These are phyloP conservation scores for Carex myosuroides DNA, from an alignment of 176 grass and related monocot species.

Conservation along the genomic window DNA sequence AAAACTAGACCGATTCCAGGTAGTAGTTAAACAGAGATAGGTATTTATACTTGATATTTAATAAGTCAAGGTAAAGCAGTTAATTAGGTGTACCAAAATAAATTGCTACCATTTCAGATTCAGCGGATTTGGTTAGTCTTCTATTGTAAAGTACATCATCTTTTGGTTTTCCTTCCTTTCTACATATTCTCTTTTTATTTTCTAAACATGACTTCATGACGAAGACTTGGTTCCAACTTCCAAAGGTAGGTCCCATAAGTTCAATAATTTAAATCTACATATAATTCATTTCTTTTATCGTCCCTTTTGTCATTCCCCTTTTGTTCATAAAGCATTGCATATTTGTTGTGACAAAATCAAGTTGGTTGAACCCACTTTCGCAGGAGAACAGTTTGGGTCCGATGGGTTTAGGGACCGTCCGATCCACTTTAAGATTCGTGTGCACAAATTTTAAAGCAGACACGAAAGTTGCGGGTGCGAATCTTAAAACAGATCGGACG, in stretches of 20 bases:
- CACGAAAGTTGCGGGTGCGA: too few relatives aligned
- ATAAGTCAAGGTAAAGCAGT: neutral
- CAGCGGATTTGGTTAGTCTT: neutral
- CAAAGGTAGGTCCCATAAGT: neutral
- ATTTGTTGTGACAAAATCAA: neutral
- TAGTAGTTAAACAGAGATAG: neutral
- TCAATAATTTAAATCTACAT: neutral
- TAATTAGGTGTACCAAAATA: slow-evolving; percentile 14
- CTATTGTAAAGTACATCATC: neutral
- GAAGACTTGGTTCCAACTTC: neutral
- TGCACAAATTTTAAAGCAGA: too few relatives aligned
- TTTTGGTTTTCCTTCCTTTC: slow-evolving; percentile 11
- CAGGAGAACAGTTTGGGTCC: too few relatives aligned
- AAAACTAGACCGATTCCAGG: neutral
- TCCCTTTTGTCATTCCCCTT: neutral
- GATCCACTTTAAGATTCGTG: too few relatives aligned
- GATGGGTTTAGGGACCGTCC: too few relatives aligned
- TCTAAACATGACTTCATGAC: neutral
- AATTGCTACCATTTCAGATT: neutral
- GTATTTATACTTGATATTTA: neutral
- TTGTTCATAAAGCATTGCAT: neutral
- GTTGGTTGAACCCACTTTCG: neutral
- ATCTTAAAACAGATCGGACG: too few relatives aligned
- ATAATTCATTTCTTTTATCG: neutral
- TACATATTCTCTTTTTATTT: neutral